Evolutionary conservation across 768 basidiomycete genomes (phyloP).

Genomic region (Ramaria sp.): DNA sequence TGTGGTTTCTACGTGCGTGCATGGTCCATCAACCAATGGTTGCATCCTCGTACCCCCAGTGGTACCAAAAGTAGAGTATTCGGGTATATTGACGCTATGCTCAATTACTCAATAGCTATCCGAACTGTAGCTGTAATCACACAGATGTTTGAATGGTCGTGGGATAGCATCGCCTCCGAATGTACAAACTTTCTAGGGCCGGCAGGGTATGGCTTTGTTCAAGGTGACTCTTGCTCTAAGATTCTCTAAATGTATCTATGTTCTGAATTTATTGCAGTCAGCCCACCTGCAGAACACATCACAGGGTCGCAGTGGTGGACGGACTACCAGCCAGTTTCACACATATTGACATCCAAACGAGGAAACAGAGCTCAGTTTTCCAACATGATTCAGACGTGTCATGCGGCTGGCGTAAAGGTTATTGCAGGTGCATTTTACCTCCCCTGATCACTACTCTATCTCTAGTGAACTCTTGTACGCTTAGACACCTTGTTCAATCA

Average conservation of each 20-base stretch:
- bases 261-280: constrained; percentile 20
- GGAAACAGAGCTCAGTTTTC: constrained; percentile 43
- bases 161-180: constrained; percentile 48
- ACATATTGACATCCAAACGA: constrained; percentile 53
- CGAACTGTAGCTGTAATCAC: constrained; percentile 36
- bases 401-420: constrained; percentile 44
- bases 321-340: constrained; percentile 61
- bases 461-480: constrained; percentile 17
- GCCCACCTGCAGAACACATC: constrained; percentile 50
- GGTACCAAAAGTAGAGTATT: not conserved
- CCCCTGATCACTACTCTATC: constrained; percentile 7
- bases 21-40: too few relatives aligned
- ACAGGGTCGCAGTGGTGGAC: constrained; percentile 61
- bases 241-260: too few relatives aligned
- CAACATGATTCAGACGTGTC: constrained; percentile 38
- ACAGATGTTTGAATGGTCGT: constrained; percentile 64
- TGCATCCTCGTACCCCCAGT: too few relatives aligned
- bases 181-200: constrained; percentile 58
- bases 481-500: constrained; percentile 52
- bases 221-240: constrained; percentile 30
- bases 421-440: constrained; percentile 28
- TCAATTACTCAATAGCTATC: not conserved
- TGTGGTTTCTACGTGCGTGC: too few relatives aligned
- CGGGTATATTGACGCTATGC: not conserved
- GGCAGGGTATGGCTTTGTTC: constrained; percentile 51